Percentiles rank a stretch among this genome's conserved stretches.
phyloP scores from a whole-genome alignment of 164 flowering plant species.

The Saururus chinensis region DNA sequence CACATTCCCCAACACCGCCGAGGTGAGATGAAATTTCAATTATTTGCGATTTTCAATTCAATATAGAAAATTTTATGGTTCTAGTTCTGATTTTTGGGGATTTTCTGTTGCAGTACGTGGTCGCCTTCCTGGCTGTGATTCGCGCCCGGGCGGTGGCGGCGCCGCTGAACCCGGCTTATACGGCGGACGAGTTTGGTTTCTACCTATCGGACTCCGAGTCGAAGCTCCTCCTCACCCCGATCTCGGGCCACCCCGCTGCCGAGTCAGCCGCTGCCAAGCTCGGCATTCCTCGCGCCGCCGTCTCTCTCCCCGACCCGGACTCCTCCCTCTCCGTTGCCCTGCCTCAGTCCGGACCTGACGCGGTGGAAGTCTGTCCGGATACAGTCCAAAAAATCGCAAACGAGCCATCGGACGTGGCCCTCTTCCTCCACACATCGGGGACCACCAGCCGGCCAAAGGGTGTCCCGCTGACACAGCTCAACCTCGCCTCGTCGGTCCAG shows the following conservation, averaged over 20 bases:
- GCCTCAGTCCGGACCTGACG: slow-evolving; percentile 16
- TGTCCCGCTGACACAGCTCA: slow-evolving; percentile 75
- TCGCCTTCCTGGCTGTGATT: slow-evolving; percentile 80
- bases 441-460: slow-evolving; percentile 98
- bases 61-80: background rate
- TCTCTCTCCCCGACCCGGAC: slow-evolving; percentile 24
- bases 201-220: slow-evolving; percentile 79
- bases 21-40: slow-evolving; percentile 28
- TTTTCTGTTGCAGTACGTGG: slow-evolving; percentile 42
- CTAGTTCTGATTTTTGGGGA: background rate
- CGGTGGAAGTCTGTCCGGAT: slow-evolving; percentile 11
- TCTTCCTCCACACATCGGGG: slow-evolving; percentile 93
- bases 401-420: slow-evolving; percentile 63
- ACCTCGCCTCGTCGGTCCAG: slow-evolving; percentile 53
- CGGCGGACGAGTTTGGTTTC: slow-evolving; percentile 87
- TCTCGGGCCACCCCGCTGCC: slow-evolving; percentile 48
- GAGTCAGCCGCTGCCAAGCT: slow-evolving; percentile 69
- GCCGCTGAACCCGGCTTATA: slow-evolving; percentile 88
- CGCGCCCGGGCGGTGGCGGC: slow-evolving; percentile 74
- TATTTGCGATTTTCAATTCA: no score
- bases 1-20: slow-evolving; percentile 78
- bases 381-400: slow-evolving; percentile 8
- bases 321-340: slow-evolving; percentile 33
- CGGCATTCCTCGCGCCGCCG: slow-evolving; percentile 44
- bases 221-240: slow-evolving; percentile 46